These are phyloP conservation scores for Xylariaceae sp. DNA, from an alignment of 2,329 filamentous ascomycete genomes.

Conservation along the genomic window DNA sequence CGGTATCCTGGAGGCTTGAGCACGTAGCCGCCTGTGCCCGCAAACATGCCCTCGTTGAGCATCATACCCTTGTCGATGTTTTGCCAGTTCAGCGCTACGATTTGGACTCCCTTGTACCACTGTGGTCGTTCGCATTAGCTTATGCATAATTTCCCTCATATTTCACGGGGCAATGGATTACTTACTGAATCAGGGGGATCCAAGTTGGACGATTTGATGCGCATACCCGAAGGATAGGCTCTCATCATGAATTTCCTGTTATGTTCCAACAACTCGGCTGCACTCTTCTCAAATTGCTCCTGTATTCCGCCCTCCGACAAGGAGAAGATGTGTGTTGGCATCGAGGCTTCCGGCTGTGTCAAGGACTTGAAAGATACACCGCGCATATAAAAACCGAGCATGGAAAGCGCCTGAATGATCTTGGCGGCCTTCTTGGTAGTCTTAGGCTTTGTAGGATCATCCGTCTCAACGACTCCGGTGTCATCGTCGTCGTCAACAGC, in stretches of 20 bases:
- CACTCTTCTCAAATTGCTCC: constrained; percentile 48
- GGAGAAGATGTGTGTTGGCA: constrained; percentile 65
- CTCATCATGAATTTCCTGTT: constrained; percentile 81
- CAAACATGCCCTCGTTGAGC: constrained; percentile 92
- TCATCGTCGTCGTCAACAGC: constrained; percentile 27
- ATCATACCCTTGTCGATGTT: constrained; percentile 88
- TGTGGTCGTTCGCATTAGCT: constrained; percentile 10
- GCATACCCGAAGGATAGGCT: constrained; percentile 77
- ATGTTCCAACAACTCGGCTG: constrained; percentile 63
- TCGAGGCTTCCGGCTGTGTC: constrained; percentile 61
- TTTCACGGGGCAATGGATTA: background rate
- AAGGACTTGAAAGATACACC: constrained; percentile 79
- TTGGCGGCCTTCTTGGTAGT: constrained; percentile 49
- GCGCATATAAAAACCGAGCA: constrained; percentile 75
- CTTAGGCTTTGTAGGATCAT: constrained; percentile 29
- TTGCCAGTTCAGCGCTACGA: constrained; percentile 93
- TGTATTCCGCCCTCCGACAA: constrained; percentile 61
- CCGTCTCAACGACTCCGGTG: constrained; percentile 25
- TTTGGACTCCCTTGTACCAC: constrained; percentile 84
- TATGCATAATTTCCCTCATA: background rate
- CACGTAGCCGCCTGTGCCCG: constrained; percentile 75
- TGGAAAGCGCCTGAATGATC: constrained; percentile 69
- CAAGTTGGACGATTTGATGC: constrained; percentile 79
- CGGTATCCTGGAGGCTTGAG: constrained; percentile 67
- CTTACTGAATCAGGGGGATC: constrained; percentile 66